These are phyloP conservation scores for Lactuca saligna DNA, from an alignment of 129 eudicot species.

Conservation along the genomic window DNA sequence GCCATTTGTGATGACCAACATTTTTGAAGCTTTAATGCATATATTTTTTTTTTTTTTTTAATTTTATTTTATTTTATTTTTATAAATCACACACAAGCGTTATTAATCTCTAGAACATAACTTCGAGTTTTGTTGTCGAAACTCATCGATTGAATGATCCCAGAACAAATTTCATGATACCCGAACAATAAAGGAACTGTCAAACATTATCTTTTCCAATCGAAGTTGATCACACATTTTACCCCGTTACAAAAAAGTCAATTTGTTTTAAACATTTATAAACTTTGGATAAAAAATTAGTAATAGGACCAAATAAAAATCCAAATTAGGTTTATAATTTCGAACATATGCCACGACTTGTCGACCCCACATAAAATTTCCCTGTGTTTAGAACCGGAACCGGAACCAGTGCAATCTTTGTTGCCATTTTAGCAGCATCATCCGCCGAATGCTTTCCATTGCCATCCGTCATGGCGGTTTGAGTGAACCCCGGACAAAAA, in stretches of 20 bases:
- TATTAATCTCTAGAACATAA: no score
- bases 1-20: no score
- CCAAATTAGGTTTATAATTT: slow-evolving; percentile 30
- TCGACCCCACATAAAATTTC: slow-evolving; percentile 44
- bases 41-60: no score
- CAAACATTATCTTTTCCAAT: no score
- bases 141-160: no score
- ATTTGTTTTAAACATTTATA: background rate
- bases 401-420: slow-evolving; percentile 47
- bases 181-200: no score
- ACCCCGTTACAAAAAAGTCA: background rate
- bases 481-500: slow-evolving; percentile 91
- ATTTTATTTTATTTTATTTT: no score
- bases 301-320: background rate
- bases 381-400: slow-evolving; percentile 51
- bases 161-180: no score
- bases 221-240: no score
- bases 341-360: slow-evolving; percentile 31
- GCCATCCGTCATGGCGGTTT: slow-evolving; percentile 81
- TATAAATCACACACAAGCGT: no score
- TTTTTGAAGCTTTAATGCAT: no score
- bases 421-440: slow-evolving; percentile 60
- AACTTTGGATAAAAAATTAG: background rate
- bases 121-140: no score
- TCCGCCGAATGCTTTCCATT: slow-evolving; percentile 68